A percentile compares a stretch with the other conserved stretches of the same genome.
These are phyloP conservation scores for Exserohilum rostratum DNA, from an alignment of 2,329 filamentous ascomycete species.

Conservation along the genomic window DNA sequence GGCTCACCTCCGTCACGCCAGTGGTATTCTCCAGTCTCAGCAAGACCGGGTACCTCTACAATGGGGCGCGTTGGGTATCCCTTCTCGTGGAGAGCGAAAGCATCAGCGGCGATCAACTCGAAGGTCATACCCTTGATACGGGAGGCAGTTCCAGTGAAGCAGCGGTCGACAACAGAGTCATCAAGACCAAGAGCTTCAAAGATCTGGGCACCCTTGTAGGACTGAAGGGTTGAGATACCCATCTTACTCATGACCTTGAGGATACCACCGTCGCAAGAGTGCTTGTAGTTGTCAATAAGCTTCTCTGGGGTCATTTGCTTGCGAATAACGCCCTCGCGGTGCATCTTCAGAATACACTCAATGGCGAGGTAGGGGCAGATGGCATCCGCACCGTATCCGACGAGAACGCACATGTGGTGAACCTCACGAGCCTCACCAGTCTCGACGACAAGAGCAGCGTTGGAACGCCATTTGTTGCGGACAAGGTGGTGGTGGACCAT, in stretches of 20 bases:
- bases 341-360: constrained; percentile 96
- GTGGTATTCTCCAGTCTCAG: constrained; percentile 95
- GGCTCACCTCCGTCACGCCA: constrained; percentile 96
- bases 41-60: constrained; percentile 75
- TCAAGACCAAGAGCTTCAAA: constrained; percentile 95
- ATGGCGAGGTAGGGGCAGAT: constrained; percentile 95
- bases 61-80: constrained; percentile 85
- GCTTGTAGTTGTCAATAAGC: constrained; percentile 94
- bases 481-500: constrained; percentile 96
- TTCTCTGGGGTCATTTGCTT: constrained; percentile 83
- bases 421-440: constrained; percentile 96
- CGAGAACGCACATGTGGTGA: constrained; percentile 97
- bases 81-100: constrained; percentile 92
- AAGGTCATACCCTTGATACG: constrained; percentile 95
- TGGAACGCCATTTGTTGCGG: constrained; percentile 92
- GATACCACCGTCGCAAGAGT: constrained; percentile 94
- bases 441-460: constrained; percentile 85
- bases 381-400: constrained; percentile 93
- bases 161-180: constrained; percentile 88
- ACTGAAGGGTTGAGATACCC: constrained; percentile 95
- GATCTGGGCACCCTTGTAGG: constrained; percentile 97
- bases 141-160: constrained; percentile 92
- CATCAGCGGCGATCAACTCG: constrained; percentile 90
- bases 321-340: constrained; percentile 88
- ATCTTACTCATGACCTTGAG: constrained; percentile 99